Percentiles rank a stretch among this genome's conserved stretches.
Evolutionary conservation across 2,329 filamentous ascomycete species (phyloP).

Genomic region (Tolypocladium capitatum): DNA sequence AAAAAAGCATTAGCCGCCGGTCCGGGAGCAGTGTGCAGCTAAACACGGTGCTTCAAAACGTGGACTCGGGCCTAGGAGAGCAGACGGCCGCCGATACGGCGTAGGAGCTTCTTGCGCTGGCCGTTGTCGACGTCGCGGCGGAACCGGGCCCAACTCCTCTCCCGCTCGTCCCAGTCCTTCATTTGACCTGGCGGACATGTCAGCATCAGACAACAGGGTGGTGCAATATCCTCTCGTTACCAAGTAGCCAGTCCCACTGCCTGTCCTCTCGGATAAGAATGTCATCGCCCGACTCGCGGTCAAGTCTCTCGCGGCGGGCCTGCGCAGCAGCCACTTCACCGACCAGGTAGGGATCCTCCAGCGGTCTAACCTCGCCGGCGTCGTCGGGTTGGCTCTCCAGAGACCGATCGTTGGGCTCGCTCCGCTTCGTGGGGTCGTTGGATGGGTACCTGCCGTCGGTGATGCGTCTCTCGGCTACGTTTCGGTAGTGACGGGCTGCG

Average conservation of each 20-base stretch:
- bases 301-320: conserved; percentile 42
- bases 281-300: conserved; percentile 41
- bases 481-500: conserved; percentile 46
- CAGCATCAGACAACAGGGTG: neutral
- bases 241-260: conserved; percentile 47
- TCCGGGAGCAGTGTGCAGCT: neutral
- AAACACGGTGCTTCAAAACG: neutral
- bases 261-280: conserved; percentile 42
- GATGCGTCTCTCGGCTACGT: conserved; percentile 49
- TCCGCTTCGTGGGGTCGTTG: conserved; percentile 12
- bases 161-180: conserved; percentile 36
- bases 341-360: conserved; percentile 56
- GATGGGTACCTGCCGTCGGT: conserved; percentile 26
- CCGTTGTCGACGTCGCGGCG: conserved; percentile 23
- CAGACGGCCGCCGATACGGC: conserved; percentile 24
- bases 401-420: neutral
- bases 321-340: conserved; percentile 49
- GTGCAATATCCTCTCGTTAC: conserved; percentile 25
- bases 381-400: neutral
- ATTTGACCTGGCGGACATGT: conserved; percentile 29
- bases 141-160: conserved; percentile 31
- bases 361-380: conserved; percentile 25
- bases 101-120: conserved; percentile 24
- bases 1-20: neutral
- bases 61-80: conserved; percentile 3